These are phyloP conservation scores for Talaromyces sp. DNA, from an alignment of 2,329 filamentous ascomycete species.

Conservation along the genomic window DNA sequence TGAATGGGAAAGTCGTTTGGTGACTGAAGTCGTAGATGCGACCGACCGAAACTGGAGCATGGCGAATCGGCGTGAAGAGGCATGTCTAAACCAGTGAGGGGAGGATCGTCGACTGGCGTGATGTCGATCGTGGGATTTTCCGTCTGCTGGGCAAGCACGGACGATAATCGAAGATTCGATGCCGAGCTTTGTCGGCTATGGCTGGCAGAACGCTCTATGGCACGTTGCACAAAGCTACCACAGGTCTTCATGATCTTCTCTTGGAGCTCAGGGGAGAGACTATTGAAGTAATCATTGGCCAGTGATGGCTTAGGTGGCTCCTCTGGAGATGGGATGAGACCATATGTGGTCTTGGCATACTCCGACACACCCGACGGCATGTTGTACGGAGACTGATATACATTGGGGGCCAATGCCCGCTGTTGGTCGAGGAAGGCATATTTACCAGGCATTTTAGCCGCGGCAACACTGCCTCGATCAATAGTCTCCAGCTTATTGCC, in stretches of 20 bases:
- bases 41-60: constrained; percentile 46
- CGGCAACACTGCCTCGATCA: constrained; percentile 32
- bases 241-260: constrained; percentile 49
- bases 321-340: constrained; percentile 36
- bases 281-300: constrained; percentile 46
- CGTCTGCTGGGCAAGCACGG: constrained; percentile 44
- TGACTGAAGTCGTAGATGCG: constrained; percentile 46
- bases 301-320: constrained; percentile 43
- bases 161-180: constrained; percentile 42
- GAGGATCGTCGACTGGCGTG: constrained; percentile 43
- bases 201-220: constrained; percentile 39
- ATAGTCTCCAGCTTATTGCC: constrained; percentile 37
- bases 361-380: constrained; percentile 47
- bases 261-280: constrained; percentile 42
- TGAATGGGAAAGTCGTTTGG: constrained; percentile 45
- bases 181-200: constrained; percentile 41
- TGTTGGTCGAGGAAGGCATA: constrained; percentile 46
- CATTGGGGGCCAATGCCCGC: constrained; percentile 38
- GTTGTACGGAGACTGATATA: constrained; percentile 49
- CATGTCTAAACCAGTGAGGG: constrained; percentile 40
- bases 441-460: constrained; percentile 39
- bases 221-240: constrained; percentile 44
- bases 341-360: constrained; percentile 44
- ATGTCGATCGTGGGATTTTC: constrained; percentile 47
- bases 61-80: constrained; percentile 47